These are phyloP conservation scores for Lobulomyces angularis DNA, from an alignment of 192 early-diverging fungal species.

Conservation along the genomic window DNA sequence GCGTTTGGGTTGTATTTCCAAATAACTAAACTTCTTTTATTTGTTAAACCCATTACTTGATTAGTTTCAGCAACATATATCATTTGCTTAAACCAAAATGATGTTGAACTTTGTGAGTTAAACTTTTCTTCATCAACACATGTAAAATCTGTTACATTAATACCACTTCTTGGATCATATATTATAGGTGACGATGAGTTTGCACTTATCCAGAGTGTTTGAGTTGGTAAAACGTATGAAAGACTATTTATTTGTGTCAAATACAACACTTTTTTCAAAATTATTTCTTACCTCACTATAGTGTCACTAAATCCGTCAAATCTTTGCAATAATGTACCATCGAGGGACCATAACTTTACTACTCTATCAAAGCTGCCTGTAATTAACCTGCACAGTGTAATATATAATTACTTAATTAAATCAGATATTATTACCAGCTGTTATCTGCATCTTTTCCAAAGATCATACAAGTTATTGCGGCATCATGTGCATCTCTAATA, in stretches of 20 bases:
- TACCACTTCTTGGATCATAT: conserved; percentile 41
- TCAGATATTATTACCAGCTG: conserved; percentile 30
- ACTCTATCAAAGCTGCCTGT: conserved; percentile 47
- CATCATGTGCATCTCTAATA: conserved; percentile 42
- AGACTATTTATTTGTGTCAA: conserved; percentile 39
- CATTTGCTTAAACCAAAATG: conserved; percentile 28
- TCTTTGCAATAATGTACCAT: conserved; percentile 43
- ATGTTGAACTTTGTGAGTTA: conserved; percentile 17
- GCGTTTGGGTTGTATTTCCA: conserved; percentile 44
- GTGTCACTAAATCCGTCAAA: conserved; percentile 39
- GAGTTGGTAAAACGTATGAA: conserved; percentile 42
- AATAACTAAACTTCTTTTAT: conserved; percentile 23
- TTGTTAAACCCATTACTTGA: conserved; percentile 36
- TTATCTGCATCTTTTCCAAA: conserved; percentile 49
- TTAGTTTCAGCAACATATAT: conserved; percentile 36
- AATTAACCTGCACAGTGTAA: conserved; percentile 26
- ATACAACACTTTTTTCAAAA: conserved; percentile 11
- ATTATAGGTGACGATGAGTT: conserved; percentile 34
- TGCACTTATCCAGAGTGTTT: conserved; percentile 46
- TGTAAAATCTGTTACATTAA: conserved; percentile 50
- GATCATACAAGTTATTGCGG: conserved; percentile 50
- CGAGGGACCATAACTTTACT: conserved; percentile 49
- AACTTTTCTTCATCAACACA: conserved; percentile 21
- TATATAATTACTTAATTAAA: not conserved
- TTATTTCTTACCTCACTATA: not conserved